Evolutionary conservation across 164 flowering plant species (phyloP).

Genomic region (Macadamia integrifolia): DNA sequence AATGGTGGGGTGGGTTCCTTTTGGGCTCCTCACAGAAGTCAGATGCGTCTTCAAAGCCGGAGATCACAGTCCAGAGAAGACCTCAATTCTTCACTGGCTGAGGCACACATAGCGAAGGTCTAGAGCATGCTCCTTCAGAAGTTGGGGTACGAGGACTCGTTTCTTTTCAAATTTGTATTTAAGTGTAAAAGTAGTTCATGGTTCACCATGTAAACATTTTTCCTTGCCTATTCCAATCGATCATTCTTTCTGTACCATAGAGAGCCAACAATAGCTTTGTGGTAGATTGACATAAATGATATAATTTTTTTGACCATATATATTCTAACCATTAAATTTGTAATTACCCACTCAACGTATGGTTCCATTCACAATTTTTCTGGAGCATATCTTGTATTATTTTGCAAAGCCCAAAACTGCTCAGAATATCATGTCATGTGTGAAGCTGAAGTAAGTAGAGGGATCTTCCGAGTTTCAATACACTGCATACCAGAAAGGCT

Average conservation of each 20-base stretch:
- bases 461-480: slow-evolving; percentile 2
- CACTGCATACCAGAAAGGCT: background rate
- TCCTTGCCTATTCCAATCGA: background rate
- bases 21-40: slow-evolving; percentile 81
- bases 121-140: slow-evolving; percentile 22
- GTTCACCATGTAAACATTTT: background rate
- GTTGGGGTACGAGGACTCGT: slow-evolving; percentile 20
- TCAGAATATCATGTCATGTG: background rate
- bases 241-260: background rate
- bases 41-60: slow-evolving; percentile 91
- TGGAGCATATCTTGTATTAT: background rate
- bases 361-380: background rate
- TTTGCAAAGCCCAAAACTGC: background rate
- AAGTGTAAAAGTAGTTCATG: too few species aligned
- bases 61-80: slow-evolving; percentile 98
- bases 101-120: slow-evolving; percentile 59
- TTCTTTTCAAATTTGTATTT: background rate
- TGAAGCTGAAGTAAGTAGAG: slow-evolving; percentile 1
- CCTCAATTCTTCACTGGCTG: slow-evolving; percentile 71
- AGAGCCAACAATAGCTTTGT: background rate
- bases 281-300: background rate
- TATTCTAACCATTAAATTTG: background rate
- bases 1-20: slow-evolving; percentile 50
- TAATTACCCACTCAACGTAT: background rate
- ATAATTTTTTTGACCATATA: background rate